Base-by-base conservation (phyloP, 495 filamentous ascomycete species). In the Aspergillus carlsbadensis region DNA sequence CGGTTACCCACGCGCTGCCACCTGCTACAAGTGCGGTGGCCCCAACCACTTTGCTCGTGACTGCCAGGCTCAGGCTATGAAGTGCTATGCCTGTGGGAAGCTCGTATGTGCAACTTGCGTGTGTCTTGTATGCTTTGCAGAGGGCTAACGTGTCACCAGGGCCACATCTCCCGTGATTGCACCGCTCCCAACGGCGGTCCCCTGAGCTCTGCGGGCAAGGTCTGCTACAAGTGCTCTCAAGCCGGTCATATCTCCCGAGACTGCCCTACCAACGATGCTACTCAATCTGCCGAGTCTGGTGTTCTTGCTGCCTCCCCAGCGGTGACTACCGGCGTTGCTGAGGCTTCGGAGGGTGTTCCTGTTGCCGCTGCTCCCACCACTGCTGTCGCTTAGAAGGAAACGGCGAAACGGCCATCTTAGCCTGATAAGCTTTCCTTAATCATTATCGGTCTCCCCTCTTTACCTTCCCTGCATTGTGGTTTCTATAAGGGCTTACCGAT, bases 81-180 rank as follows among this genome's bases (percentile, higher is more conserved):
- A 99, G 76, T 99, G 95, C 83, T 99, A 98, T 72, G 93, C 95
- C 60, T 99, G 95, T 71, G 95, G 95, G 69, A 98, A 98, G 78
- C 84, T 96, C 47, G 77, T 80, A 54, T 66, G 76, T 67, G 35
- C 24, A 34, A 18, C 21, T 40, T 45, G 2, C 15, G 24, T 33
- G 15, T 54, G 14, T 31, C 20, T 21, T 45, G 24, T 44, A 11
- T 37, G 13, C 10, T 6, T 39, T 24, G 15, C 13, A 33, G 20
- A 18, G 10, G 22, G 15, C 57, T 52, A 22, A 53, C 34, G 18
- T n/a, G 36, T 55, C 14, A 18, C 20, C 49, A 80, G 73, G 94
- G 94, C 41, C 94, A 98, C 78, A 98, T 98, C 73, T 96, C 91
- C 20, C 87, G 93, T 61, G 94, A 99, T 76, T 99, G 94, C 79